Evolutionary conservation across 176 grass and related monocot species (phyloP), one percentile per base, ranked within the genome.

Genomic region (Eleusine coracana): DNA sequence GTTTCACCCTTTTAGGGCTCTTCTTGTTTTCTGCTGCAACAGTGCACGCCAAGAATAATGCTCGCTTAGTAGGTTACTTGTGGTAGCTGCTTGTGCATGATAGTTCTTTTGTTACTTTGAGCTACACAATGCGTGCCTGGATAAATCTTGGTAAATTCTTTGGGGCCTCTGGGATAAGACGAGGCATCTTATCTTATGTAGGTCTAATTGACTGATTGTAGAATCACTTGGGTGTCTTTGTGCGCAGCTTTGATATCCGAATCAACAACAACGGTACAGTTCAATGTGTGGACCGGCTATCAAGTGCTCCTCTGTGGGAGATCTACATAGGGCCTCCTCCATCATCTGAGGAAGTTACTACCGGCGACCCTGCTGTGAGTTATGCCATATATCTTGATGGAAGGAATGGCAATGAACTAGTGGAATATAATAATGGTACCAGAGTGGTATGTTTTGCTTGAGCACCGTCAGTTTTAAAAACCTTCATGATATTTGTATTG

Each of bases 241-340:
- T 37, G 25, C 73, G 75, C 80, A 89, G 87, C 23, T 76, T 71
- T 0, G 76, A 68, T 25, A 87, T 92, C 55, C 65, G 68, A 40
- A 81, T 92, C 70, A 71, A 84, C 5, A 72, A 87, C 23, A 81
- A 92, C 23, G 91, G 91, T 55, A 89, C 84, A 45, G 84, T 92
- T 78, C 80, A 87, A 18, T 82, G 87, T 5, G 82, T 92, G 72
- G 84, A 92, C 66, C 37, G 28, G 13, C n/a, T 46, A 56, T 87
- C 87, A 7, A 46, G 77, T 18, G 73, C 84, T 73, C 78, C 84
- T 62, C 50, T 84, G 3, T 92, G 87, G 87, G 59, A 92, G 68
- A 75, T 92, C 71, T 84, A 71, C 50, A 92, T 81, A 5, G 91
- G 91, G 51, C 85, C 76, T 6, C 80, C 91, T 25, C 69, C 89